Percentiles rank a stretch among this genome's conserved stretches.
These are phyloP conservation scores for Scleromitrula shiraiana DNA, from an alignment of 2,329 filamentous ascomycete species.

Conservation along the genomic window DNA sequence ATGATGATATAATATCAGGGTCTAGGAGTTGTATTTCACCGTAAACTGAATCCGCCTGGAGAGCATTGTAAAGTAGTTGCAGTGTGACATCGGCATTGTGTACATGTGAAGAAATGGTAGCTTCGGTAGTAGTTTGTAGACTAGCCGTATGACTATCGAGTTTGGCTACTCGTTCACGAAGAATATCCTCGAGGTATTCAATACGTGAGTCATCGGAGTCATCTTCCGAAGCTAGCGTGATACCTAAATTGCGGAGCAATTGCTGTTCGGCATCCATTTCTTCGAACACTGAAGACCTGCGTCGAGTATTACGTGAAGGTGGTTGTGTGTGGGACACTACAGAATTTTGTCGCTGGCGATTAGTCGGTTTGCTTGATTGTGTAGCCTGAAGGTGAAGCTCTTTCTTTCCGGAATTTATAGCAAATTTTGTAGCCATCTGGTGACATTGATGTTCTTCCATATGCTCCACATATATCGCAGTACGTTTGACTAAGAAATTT, in stretches of 20 bases:
- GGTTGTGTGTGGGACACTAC: conserved; percentile 14
- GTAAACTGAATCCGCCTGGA: conserved; percentile 46
- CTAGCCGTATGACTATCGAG: conserved; percentile 37
- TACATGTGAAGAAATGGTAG: conserved; percentile 34
- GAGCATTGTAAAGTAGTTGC: conserved; percentile 41
- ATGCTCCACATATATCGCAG: conserved; percentile 35
- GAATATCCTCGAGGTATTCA: conserved; percentile 22
- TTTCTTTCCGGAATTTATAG: conserved; percentile 37
- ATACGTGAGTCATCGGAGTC: conserved; percentile 20
- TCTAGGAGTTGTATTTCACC: conserved; percentile 43
- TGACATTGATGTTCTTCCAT: conserved; percentile 41
- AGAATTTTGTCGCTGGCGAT: conserved; percentile 16
- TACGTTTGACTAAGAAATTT: conserved; percentile 42
- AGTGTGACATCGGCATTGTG: conserved; percentile 41
- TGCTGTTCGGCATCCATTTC: conserved; percentile 30
- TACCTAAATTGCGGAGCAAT: conserved; percentile 41
- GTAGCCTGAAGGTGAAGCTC: conserved; percentile 32
- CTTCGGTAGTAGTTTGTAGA: conserved; percentile 45
- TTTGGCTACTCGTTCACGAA: conserved; percentile 36
- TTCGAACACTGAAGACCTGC: conserved; percentile 30
- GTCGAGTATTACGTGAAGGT: conserved; percentile 24
- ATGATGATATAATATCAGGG: conserved; percentile 43
- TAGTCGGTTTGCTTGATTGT: conserved; percentile 7
- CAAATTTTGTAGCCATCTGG: conserved; percentile 32
- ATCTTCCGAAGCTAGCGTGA: conserved; percentile 34